A percentile compares a stretch with the other conserved stretches of the same genome.
Conservation (phyloP, 2,329 filamentous ascomycete species). For the Nemania diffusa region DNA sequence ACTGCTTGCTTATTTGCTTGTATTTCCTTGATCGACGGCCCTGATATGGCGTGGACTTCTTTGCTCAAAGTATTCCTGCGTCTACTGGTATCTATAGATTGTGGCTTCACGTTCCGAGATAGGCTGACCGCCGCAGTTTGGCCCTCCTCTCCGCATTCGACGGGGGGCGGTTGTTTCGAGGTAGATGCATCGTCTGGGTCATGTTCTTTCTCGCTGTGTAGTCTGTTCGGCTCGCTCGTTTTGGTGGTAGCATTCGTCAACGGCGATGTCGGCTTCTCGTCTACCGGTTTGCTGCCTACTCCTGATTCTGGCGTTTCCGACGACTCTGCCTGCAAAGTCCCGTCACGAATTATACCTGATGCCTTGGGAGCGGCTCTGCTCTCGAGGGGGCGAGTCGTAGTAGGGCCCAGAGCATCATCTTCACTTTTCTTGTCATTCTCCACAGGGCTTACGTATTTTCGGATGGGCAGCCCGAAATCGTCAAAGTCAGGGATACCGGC, state of each 20-base stretch:
- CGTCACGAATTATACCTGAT: not conserved
- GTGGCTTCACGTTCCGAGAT: conserved; percentile 23
- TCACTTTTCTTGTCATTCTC: conserved; percentile 25
- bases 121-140: conserved; percentile 9
- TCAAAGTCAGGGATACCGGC: conserved; percentile 63
- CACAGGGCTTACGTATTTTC: conserved; percentile 56
- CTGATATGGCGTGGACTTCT: conserved; percentile 46
- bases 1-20: conserved; percentile 45
- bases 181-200: conserved; percentile 53
- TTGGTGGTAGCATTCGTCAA: conserved; percentile 36
- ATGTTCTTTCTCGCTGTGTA: conserved; percentile 54
- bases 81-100: conserved; percentile 28
- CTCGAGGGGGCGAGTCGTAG: conserved; percentile 5
- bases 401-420: conserved; percentile 22
- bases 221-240: conserved; percentile 39
- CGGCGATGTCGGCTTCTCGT: conserved; percentile 35
- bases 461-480: conserved; percentile 76
- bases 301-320: conserved; percentile 22
- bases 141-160: conserved; percentile 33
- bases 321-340: not conserved
- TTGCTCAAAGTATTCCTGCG: conserved; percentile 36
- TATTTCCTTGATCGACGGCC: conserved; percentile 47
- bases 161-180: conserved; percentile 44
- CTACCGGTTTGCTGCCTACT: conserved; percentile 13
- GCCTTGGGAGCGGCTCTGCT: not conserved